phyloP scores from a whole-genome alignment of 192 early-diverging fungal genomes.

The Backusella morwellensis region DNA sequence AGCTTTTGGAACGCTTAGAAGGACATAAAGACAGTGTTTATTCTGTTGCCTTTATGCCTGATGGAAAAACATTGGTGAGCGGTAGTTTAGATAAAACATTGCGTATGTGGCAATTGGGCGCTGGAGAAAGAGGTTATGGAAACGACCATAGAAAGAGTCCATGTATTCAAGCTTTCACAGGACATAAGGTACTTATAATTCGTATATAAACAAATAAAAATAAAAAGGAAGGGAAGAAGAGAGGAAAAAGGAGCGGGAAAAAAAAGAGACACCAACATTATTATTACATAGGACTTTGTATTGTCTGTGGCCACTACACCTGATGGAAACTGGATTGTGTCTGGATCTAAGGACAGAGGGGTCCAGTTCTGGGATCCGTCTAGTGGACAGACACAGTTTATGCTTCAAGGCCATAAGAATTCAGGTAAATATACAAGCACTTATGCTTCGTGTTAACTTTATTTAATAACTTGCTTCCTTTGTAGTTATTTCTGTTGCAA shows the following conservation, averaged over 20 bases:
- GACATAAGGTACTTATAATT: constrained; percentile 46
- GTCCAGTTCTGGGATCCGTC: constrained; percentile 95
- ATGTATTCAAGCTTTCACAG: constrained; percentile 50
- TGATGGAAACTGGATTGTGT: constrained; percentile 88
- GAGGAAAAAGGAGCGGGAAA: not conserved
- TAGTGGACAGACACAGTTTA: constrained; percentile 69
- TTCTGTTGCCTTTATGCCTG: constrained; percentile 92
- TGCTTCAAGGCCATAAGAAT: constrained; percentile 97
- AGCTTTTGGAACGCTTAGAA: constrained; percentile 85
- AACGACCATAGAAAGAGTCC: constrained; percentile 31
- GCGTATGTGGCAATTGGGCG: constrained; percentile 86
- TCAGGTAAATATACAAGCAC: constrained; percentile 57
- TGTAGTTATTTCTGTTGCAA: constrained; percentile 87
- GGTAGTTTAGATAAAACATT: constrained; percentile 93
- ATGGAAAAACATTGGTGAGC: constrained; percentile 88
- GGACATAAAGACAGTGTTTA: constrained; percentile 98
- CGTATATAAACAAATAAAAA: not conserved
- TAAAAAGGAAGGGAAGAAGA: not conserved
- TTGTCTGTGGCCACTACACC: constrained; percentile 88
- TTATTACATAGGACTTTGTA: constrained; percentile 83
- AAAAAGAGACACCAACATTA: not conserved
- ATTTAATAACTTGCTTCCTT: not conserved
- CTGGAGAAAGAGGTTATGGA: constrained; percentile 34
- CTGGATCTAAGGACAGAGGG: constrained; percentile 88
- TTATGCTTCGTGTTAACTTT: not conserved